Evolutionary conservation across 176 grass and related monocot genomes (phyloP).

Genomic region (Neostapfia colusana): DNA sequence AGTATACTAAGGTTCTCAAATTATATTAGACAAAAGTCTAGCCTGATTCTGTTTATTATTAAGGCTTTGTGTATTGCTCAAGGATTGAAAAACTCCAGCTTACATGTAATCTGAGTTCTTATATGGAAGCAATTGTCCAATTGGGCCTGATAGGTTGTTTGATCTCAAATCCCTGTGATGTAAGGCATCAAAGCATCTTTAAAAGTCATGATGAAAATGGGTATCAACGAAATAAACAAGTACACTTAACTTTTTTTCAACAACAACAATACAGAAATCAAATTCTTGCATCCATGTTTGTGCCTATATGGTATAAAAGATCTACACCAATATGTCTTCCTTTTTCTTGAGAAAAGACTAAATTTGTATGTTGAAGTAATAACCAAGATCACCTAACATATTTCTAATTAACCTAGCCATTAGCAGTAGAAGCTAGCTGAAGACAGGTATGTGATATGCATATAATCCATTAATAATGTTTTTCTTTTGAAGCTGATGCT

Average conservation of each 20-base stretch:
- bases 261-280: background rate
- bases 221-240: background rate
- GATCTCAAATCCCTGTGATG: constrained; percentile 49
- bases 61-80: background rate
- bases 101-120: constrained; percentile 7
- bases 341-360: background rate
- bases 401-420: constrained; percentile 11
- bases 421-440: constrained; percentile 2
- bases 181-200: background rate
- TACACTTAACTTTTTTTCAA: background rate
- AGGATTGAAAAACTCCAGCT: constrained; percentile 29
- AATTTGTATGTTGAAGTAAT: background rate
- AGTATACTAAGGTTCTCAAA: background rate
- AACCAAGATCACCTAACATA: background rate
- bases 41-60: background rate
- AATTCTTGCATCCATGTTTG: background rate
- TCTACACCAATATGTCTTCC: background rate
- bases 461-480: background rate
- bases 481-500: constrained; percentile 5
- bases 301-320: background rate
- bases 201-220: constrained; percentile 11
- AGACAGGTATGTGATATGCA: background rate
- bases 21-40: background rate
- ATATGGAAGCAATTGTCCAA: constrained; percentile 7
- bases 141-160: constrained; percentile 36